Conservation (phyloP, 169 alveolate genomes). For the Plasmodium gonderi region DNA sequence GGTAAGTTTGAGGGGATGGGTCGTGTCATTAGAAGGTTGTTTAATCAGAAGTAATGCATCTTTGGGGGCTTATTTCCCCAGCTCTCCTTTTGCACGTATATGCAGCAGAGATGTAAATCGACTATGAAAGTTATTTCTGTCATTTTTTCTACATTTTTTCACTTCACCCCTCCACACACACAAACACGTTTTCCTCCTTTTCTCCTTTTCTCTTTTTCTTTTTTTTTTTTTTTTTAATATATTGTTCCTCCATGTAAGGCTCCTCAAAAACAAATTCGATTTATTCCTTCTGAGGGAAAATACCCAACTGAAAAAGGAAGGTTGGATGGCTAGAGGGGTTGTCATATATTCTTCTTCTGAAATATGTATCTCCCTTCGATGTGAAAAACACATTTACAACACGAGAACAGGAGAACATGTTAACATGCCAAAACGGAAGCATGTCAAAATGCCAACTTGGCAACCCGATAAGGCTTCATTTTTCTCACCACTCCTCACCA, state of each 20-base stretch:
- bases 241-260: background rate
- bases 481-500: background rate
- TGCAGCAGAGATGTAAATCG: no score
- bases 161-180: no score
- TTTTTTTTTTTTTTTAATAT: background rate
- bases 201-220: background rate
- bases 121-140: no score
- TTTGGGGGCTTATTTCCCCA: background rate
- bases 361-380: no score
- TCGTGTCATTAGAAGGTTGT: background rate
- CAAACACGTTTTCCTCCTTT: background rate
- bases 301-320: slow-evolving; percentile 6
- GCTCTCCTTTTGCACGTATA: no score
- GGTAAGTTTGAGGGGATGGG: background rate
- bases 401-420: no score
- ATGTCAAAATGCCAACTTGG: background rate
- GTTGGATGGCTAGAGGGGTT: no score
- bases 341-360: no score
- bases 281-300: slow-evolving; percentile 40
- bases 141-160: no score
- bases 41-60: background rate
- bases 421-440: no score
- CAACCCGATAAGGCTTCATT: background rate
- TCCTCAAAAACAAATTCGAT: slow-evolving; percentile 34
- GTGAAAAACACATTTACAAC: no score